A percentile compares a stretch with the other conserved stretches of the same genome.
phyloP scores from a whole-genome alignment of 1,139 yeast genomes.

The Saccharomycopsis phalli region DNA sequence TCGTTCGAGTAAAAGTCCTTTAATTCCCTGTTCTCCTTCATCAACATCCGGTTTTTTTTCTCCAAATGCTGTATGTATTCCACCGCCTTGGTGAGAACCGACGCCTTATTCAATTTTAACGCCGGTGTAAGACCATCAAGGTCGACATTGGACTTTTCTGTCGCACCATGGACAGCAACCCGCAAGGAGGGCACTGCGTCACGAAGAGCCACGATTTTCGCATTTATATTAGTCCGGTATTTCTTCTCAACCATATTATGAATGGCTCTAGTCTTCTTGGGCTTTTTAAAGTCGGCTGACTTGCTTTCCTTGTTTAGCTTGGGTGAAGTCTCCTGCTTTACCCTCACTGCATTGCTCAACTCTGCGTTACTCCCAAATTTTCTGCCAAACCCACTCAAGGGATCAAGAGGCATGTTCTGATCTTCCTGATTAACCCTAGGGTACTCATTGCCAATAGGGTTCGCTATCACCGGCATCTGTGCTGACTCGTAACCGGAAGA shows the following conservation, averaged over 20 bases:
- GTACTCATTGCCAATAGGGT: too few species aligned
- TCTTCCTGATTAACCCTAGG: too few species aligned
- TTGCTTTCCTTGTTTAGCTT: not conserved
- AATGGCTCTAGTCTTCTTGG: constrained; percentile 43
- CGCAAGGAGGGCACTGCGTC: constrained; percentile 67
- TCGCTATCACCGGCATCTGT: too few species aligned
- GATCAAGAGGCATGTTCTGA: too few species aligned
- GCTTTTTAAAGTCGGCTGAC: constrained; percentile 4
- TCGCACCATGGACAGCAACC: constrained; percentile 29
- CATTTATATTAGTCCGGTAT: constrained; percentile 68
- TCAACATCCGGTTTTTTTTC: constrained; percentile 36
- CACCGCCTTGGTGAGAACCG: constrained; percentile 52
- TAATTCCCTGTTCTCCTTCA: constrained; percentile 36
- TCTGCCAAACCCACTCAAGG: too few species aligned
- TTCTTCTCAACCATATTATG: constrained; percentile 77
- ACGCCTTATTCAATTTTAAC: constrained; percentile 50
- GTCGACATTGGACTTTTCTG: constrained; percentile 34
- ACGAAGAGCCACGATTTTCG: constrained; percentile 59
- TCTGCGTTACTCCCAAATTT: too few species aligned
- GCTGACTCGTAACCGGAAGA: too few species aligned
- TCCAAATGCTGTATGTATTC: constrained; percentile 54
- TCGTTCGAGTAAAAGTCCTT: constrained; percentile 28
- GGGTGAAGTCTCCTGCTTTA: not conserved
- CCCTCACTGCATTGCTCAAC: too few species aligned
- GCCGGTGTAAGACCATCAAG: constrained; percentile 60